Conservation (phyloP, 352 stramenopile species). For the Phytophthora europaea region DNA sequence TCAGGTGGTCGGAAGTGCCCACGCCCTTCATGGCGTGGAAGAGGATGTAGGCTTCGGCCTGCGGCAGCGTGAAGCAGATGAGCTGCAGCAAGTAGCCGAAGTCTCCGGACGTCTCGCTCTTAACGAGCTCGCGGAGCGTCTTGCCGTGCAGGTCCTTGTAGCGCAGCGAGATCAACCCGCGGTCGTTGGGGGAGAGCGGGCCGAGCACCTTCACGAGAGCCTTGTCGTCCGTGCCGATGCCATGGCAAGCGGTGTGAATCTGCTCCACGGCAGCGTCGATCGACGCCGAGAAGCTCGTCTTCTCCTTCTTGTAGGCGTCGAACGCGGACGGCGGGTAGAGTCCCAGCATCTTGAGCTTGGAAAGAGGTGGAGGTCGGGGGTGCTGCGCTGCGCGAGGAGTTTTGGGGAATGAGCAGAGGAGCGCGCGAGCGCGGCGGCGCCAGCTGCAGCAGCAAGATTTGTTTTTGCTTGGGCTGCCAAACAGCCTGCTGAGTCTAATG, state of each 20-base stretch:
- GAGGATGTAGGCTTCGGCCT: slow-evolving; percentile 72
- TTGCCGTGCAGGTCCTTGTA: slow-evolving; percentile 71
- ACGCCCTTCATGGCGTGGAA: slow-evolving; percentile 68
- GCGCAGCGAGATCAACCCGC: slow-evolving; percentile 55
- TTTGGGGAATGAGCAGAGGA: slow-evolving; percentile 48
- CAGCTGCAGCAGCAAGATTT: not conserved
- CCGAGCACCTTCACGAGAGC: slow-evolving; percentile 65
- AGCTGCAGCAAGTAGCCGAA: slow-evolving; percentile 73
- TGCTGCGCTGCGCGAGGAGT: slow-evolving; percentile 26
- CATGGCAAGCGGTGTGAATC: slow-evolving; percentile 72
- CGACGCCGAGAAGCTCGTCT: slow-evolving; percentile 49
- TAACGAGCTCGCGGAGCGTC: slow-evolving; percentile 61
- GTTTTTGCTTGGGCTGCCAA: not conserved
- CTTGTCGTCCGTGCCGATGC: slow-evolving; percentile 76
- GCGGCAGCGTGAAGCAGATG: slow-evolving; percentile 57
- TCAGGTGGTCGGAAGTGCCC: slow-evolving; percentile 66
- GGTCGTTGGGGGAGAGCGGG: slow-evolving; percentile 53
- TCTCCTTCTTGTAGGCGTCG: slow-evolving; percentile 76
- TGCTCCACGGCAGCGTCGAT: slow-evolving; percentile 64
- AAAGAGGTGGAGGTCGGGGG: slow-evolving; percentile 13
- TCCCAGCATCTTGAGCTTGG: slow-evolving; percentile 56
- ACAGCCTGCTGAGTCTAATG: not conserved
- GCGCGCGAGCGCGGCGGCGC: not conserved
- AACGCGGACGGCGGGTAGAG: slow-evolving; percentile 71
- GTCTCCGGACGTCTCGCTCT: slow-evolving; percentile 72